phyloP scores from a whole-genome alignment of 2,329 filamentous ascomycete genomes.

The Ramularia endophylla region DNA sequence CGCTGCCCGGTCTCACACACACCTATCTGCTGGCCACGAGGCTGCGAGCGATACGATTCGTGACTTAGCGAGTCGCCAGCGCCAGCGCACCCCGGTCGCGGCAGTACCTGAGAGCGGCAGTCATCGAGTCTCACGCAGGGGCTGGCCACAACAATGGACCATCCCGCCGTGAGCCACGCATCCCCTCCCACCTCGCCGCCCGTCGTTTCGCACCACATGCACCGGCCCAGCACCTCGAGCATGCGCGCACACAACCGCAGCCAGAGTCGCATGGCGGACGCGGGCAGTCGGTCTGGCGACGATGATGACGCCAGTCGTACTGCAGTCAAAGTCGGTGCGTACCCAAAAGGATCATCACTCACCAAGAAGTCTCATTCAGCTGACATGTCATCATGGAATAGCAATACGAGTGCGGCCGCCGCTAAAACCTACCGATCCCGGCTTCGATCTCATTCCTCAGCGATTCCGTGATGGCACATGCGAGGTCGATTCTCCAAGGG shows the following conservation, averaged over 20 bases:
- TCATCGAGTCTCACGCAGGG: neutral
- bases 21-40: too few species aligned
- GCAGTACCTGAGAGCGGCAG: too few species aligned
- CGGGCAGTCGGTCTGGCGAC: constrained; percentile 15
- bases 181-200: neutral
- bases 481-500: constrained; percentile 80
- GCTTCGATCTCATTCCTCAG: constrained; percentile 91
- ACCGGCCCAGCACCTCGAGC: constrained; percentile 3
- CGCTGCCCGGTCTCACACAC: too few species aligned
- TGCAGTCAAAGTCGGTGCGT: constrained; percentile 21
- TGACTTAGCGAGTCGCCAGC: too few species aligned
- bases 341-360: neutral
- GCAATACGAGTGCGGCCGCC: constrained; percentile 90
- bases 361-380: constrained; percentile 2
- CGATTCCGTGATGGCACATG: constrained; percentile 91
- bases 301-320: constrained; percentile 14
- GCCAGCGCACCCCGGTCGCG: too few species aligned
- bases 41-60: too few species aligned
- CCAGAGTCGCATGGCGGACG: constrained; percentile 15
- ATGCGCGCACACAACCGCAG: constrained; percentile 13
- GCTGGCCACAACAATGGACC: constrained; percentile 1
- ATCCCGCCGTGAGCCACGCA: neutral
- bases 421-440: constrained; percentile 75
- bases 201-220: neutral
- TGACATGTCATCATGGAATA: constrained; percentile 35